Base-by-base conservation (phyloP, 305 asterid species). In the Andrographis paniculata region DNA sequence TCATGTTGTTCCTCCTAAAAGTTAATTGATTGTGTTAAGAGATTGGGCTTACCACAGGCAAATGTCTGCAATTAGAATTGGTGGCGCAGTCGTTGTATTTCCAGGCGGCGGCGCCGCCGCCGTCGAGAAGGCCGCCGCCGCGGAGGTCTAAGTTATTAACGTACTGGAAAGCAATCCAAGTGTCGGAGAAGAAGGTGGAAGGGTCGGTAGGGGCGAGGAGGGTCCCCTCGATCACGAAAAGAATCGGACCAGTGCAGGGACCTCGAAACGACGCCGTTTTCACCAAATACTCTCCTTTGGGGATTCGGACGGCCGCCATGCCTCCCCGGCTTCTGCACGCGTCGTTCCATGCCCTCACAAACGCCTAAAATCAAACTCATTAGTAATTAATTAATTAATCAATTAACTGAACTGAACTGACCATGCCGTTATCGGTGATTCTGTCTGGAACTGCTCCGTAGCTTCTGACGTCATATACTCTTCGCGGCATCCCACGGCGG, bases 81-180 rank as follows among this genome's bases (percentile, higher is more conserved):
- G 0, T 60, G 2, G n/a, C 17, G 63, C 96, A 84, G 65, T 84
- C 84, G 19, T 84, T 84, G 17, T 69, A 77, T 9, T 45, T 60
- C 97, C 97, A 87, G 16, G 94, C 97, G 6, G 58, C 58, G 13
- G 53, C 65, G 33, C 97, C 95, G 56, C 81, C 81, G 13, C 95
- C 95, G 14, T 87, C 95, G 66, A 80, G 57, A 52, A 36, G 1
- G 1, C 97, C 94, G 21, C 95, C 84, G 1, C 96, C 96, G 16
- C 38, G 45, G 22, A 87, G 71, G n/a, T 53, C 58, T 52, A 87
- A 31, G 23, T 56, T 10, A 8, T 50, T 35, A 5, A 87, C 37
- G 37, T 69, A 71, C 4, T 68, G 74, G 59, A 87, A 83, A 20
- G 63, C 84, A 14, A 87, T 78, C 96, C 97, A 87, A 9, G 78